Conservation (phyloP, 371 early-diverging fungal genomes). For the Syncephalastrum sp. region DNA sequence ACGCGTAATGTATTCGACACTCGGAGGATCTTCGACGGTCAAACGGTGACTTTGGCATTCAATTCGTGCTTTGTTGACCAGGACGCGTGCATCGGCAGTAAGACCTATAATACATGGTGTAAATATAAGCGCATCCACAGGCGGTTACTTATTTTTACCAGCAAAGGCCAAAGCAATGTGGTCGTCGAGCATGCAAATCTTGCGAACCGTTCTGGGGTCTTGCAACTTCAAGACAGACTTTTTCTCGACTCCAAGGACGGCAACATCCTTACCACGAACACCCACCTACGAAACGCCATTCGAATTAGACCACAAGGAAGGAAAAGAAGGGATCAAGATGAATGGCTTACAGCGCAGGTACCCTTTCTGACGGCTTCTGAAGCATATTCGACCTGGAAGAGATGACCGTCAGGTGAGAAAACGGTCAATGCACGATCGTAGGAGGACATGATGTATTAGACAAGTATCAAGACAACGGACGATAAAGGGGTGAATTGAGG, state of each 20-base stretch:
- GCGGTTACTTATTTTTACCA: conserved; percentile 51
- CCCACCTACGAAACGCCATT: conserved; percentile 79
- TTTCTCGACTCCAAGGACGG: conserved; percentile 97
- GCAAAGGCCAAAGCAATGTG: conserved; percentile 97
- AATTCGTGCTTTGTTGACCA: conserved; percentile 95
- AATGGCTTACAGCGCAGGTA: conserved; percentile 85
- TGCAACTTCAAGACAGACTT: conserved; percentile 95
- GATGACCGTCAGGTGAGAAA: conserved; percentile 99
- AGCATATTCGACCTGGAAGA: conserved; percentile 99
- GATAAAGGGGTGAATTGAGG: too few relatives aligned
- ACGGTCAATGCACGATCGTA: conserved; percentile 97
- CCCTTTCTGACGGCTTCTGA: conserved; percentile 99
- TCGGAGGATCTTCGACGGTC: conserved; percentile 96
- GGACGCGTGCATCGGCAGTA: conserved; percentile 95
- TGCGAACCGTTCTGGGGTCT: conserved; percentile 95
- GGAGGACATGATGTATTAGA: conserved; percentile 31
- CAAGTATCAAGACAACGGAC: background rate
- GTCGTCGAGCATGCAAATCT: conserved; percentile 95
- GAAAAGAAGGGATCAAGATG: background rate
- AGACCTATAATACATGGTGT: conserved; percentile 60
- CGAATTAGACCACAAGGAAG: background rate
- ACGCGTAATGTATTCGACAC: conserved; percentile 97
- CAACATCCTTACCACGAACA: conserved; percentile 89
- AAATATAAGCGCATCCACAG: background rate
- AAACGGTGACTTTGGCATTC: conserved; percentile 98